Evolutionary conservation across 176 grass and related monocot species (phyloP), one percentile per base, ranked within the genome.

Genomic region (Stipa capillata): DNA sequence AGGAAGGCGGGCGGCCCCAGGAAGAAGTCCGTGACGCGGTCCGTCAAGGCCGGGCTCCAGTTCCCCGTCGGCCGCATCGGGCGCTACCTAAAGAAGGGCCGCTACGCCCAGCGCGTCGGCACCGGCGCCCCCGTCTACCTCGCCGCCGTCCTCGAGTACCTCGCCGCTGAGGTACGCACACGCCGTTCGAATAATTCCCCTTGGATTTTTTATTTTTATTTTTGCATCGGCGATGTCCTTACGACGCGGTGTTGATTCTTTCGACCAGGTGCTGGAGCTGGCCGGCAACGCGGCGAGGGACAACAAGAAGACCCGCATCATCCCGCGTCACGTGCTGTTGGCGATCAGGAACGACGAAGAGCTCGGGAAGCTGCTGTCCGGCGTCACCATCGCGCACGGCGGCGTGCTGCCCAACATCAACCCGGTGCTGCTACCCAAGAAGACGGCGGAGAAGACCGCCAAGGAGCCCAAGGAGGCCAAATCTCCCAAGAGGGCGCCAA

Each of bases 31-130:
- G 86, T 92, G 41, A 13, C 90, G 13, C n/a, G 85, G 0, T 93
- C 91, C 34, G 91, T 87, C 27, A 93, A 93, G 78, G 91, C 91
- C 21, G 87, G 87, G 10, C 91, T 93, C 16, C 91, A 93, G 85
- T 93, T 93, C 78, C 91, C 91, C 44, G 91, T 93, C 54, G 87
- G 91, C 20, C 91, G 91, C 8, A 90, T 93, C 74, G 87, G 87
- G 0, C 87, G 91, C 54, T 93, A 40, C 85, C 87, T 93, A 12
- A 93, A 93, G 87, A 87, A 87, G 39, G 91, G 91, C 12, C 91
- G 91, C 0, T 93, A 93, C 62, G 85, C 87, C 6, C 73, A 82
- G 73, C 91, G 91, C 33, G 74, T 93, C n/a, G 91, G 91, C 67
- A 32, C 58, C 24, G 91, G 91, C 32, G 91, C 87, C 24, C 91